Conservation (phyloP, 805 yeast genomes). For the Debaryomyces castellii region DNA sequence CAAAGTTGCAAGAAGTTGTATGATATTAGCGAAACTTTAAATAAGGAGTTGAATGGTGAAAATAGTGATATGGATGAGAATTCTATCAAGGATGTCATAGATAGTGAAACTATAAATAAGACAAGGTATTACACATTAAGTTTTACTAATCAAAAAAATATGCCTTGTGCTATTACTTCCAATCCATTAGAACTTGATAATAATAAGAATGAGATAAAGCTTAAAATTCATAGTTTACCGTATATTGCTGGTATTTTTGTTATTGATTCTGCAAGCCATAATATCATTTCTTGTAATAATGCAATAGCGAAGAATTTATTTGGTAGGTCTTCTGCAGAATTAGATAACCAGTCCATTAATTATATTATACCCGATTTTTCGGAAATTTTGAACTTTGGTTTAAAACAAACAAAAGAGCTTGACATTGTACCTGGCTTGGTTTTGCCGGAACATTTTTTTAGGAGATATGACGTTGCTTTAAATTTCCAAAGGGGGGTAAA, state of each 20-base stretch:
- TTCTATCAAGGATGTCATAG: conserved; percentile 20
- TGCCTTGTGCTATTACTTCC: conserved; percentile 76
- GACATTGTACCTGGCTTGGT: conserved; percentile 63
- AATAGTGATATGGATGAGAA: conserved; percentile 10
- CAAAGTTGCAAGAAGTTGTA: conserved; percentile 13
- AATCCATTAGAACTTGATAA: conserved; percentile 52
- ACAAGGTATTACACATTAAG: conserved; percentile 62
- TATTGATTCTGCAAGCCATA: conserved; percentile 49
- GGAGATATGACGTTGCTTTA: conserved; percentile 58
- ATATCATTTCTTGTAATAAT: conserved; percentile 70
- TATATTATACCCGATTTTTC: conserved; percentile 63
- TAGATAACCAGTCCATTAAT: conserved; percentile 45
- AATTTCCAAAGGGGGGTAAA: conserved; percentile 14
- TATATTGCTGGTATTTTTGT: conserved; percentile 86
- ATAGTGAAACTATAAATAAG: conserved; percentile 43
- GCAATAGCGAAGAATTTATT: conserved; percentile 78
- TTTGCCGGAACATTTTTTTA: conserved; percentile 86
- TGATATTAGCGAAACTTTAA: conserved; percentile 22
- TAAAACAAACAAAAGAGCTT: conserved; percentile 20
- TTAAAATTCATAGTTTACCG: conserved; percentile 75
- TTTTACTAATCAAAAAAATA: conserved; percentile 44
- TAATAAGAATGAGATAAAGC: conserved; percentile 43
- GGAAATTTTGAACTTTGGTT: conserved; percentile 42
- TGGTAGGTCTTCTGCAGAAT: conserved; percentile 58
- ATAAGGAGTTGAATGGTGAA: conserved; percentile 2